A percentile compares a stretch with the other conserved stretches of the same genome.
Evolutionary conservation across 345 rosid genomes (phyloP).

Genomic region (Litchi chinensis): DNA sequence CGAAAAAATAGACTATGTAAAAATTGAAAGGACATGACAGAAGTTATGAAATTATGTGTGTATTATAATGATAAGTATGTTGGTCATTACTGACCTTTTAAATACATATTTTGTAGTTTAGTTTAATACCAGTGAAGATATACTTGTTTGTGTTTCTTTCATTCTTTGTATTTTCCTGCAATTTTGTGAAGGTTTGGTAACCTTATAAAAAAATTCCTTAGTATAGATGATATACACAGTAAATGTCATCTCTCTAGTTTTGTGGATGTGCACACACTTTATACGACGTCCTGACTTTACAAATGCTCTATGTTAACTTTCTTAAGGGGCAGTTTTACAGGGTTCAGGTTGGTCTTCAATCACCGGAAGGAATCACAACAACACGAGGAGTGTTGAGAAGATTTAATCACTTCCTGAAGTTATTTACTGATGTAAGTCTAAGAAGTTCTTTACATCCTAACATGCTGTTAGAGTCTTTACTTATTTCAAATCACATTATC

Average conservation of each 20-base stretch:
- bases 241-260: neutral
- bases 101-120: neutral
- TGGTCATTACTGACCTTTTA: neutral
- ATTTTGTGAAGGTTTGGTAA: neutral
- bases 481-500: constrained; percentile 9
- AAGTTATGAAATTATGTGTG: neutral
- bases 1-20: neutral
- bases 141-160: neutral
- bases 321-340: constrained; percentile 92
- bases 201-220: neutral
- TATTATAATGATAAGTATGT: neutral
- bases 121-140: neutral
- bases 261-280: neutral
- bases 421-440: constrained; percentile 77
- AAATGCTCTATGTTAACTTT: constrained; percentile 44
- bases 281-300: neutral
- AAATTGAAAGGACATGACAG: neutral
- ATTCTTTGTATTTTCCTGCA: neutral
- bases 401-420: constrained; percentile 90
- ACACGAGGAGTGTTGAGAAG: constrained; percentile 77
- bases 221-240: neutral
- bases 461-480: neutral
- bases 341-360: constrained; percentile 91
- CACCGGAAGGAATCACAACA: constrained; percentile 83
- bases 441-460: constrained; percentile 6